Evolutionary conservation across 176 grass and related monocot species (phyloP), one percentile per base, ranked within the genome.

Genomic region (Cocos nucifera): DNA sequence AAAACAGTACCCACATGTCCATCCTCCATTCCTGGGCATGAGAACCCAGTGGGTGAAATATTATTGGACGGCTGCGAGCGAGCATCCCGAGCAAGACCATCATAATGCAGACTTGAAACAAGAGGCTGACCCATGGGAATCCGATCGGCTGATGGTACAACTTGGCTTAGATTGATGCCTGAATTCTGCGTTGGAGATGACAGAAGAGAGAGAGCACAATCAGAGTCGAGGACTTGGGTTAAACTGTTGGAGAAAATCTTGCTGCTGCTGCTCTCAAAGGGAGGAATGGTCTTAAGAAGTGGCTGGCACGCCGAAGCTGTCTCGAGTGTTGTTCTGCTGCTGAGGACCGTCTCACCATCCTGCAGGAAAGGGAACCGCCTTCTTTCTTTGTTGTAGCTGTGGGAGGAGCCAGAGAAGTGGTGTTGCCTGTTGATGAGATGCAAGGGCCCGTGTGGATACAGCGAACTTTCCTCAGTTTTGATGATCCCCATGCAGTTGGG

Each of bases 141-240:
- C 21, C 66, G 77, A 23, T 89, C 81, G 0, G 80, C 49, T 49
- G 71, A 58, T 19, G 62, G 73, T 56, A 80, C 80, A 60, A 70
- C 63, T 56, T 64, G 66, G 74, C 77, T 54, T 28, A 81, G 65
- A 19, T 78, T 75, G 65, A 89, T 72, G 28, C 53, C 65, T 0
- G 86, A 81, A 63, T 77, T 71, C 6, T 80, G 79, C 15, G 65
- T 71, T 22, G 77, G 80, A 22, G 86, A 81, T 89, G 86, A 89
- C 86, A 89, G 86, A 89, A 89, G 86, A 89, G 86, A 89, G 86
- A 89, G 86, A 89, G 81, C 86, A 81, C 86, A 84, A 64, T 89
- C 80, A 17, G 86, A 89, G 53, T 80, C 80, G 57, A 78, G 72
- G 52, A 75, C 70, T 21, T 59, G 86, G 8, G 73, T 71, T 71